Conservation (phyloP, 1,284 basidiomycete genomes). For the Heterobasidion annosum region DNA sequence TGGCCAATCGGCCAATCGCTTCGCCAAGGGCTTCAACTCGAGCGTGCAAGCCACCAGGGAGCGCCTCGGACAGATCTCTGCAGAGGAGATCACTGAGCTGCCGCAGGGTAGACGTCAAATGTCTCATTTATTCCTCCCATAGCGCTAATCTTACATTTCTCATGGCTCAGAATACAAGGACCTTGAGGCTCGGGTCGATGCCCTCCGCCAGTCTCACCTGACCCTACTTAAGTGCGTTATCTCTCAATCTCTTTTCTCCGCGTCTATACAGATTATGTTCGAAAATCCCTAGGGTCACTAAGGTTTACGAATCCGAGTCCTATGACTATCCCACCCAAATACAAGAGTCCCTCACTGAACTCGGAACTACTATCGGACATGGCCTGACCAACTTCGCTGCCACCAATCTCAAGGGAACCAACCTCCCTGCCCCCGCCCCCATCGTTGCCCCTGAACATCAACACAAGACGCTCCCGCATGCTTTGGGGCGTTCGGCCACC, state of each 20-base stretch:
- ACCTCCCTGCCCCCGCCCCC: constrained; percentile 72
- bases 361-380: constrained; percentile 68
- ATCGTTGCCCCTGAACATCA: constrained; percentile 42
- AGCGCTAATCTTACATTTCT: constrained; percentile 12
- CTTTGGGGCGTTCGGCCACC: constrained; percentile 78
- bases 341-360: constrained; percentile 66
- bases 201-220: constrained; percentile 75
- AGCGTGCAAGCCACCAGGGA: constrained; percentile 89
- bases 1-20: constrained; percentile 59
- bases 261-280: not conserved
- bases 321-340: constrained; percentile 86
- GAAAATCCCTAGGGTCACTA: constrained; percentile 52
- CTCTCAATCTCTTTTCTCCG: not conserved
- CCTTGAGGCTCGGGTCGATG: constrained; percentile 91
- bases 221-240: constrained; percentile 65
- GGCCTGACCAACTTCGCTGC: constrained; percentile 83
- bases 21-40: constrained; percentile 80
- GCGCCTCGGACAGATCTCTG: constrained; percentile 79
- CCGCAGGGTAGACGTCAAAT: constrained; percentile 52
- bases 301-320: constrained; percentile 77
- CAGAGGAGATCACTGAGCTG: constrained; percentile 93
- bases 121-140: not conserved
- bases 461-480: constrained; percentile 95
- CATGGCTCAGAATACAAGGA: constrained; percentile 80
- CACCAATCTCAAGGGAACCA: constrained; percentile 84